Evolutionary conservation across 495 filamentous ascomycete species (phyloP).

Genomic region (Oidiodendron maius): DNA sequence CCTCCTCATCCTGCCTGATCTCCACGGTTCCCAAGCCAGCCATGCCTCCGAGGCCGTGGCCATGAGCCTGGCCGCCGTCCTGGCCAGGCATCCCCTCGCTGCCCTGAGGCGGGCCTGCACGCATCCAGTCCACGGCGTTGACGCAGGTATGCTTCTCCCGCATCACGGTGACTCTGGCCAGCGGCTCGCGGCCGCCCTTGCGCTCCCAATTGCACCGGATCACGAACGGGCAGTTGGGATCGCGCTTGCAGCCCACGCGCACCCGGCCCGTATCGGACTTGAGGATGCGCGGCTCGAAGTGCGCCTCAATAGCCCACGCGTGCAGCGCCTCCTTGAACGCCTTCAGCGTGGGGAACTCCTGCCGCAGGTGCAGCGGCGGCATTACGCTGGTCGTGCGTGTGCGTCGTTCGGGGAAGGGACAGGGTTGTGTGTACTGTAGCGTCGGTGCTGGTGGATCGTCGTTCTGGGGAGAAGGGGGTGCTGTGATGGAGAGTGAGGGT

Average conservation of each 20-base stretch:
- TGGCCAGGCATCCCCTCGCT: slow-evolving; percentile 1
- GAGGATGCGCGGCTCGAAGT: slow-evolving; percentile 35
- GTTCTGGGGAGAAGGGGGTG: not conserved
- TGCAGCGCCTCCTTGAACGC: slow-evolving; percentile 35
- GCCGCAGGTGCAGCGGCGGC: slow-evolving; percentile 28
- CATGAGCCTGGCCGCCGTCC: not conserved
- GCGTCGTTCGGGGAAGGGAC: slow-evolving; percentile 7
- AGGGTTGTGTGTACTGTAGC: not conserved
- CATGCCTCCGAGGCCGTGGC: slow-evolving; percentile 2
- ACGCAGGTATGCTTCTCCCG: slow-evolving; percentile 30
- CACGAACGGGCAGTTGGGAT: slow-evolving; percentile 31
- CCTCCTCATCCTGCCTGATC: slow-evolving; percentile 22
- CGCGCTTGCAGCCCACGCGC: slow-evolving; percentile 31
- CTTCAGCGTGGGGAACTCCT: slow-evolving; percentile 29
- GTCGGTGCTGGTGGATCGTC: not conserved
- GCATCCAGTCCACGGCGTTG: slow-evolving; percentile 18
- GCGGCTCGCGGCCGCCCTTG: slow-evolving; percentile 23
- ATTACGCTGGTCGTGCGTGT: slow-evolving; percentile 14
- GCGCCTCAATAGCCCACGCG: slow-evolving; percentile 34
- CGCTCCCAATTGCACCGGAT: slow-evolving; percentile 33
- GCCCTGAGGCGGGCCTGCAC: not conserved
- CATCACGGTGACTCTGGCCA: slow-evolving; percentile 31
- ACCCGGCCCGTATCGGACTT: slow-evolving; percentile 33
- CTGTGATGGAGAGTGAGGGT: slow-evolving; percentile 1
- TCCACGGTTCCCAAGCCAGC: slow-evolving; percentile 9